These are phyloP conservation scores for Mrakia gelida DNA, from an alignment of 768 basidiomycete species.

Conservation along the genomic window DNA sequence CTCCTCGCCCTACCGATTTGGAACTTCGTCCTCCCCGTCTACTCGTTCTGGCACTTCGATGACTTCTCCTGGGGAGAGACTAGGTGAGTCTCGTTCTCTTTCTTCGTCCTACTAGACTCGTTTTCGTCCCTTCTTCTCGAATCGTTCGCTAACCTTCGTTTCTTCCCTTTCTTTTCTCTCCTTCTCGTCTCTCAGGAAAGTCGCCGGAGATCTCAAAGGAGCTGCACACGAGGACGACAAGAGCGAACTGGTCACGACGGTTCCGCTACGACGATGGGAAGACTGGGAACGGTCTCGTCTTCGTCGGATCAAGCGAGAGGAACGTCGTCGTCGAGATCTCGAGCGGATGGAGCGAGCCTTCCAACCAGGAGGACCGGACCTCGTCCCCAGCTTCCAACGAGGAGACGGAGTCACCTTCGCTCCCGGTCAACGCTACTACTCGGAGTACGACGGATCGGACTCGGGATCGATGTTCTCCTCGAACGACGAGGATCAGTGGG, in stretches of 20 bases:
- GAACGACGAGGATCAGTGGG: conserved; percentile 88
- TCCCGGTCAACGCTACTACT: conserved; percentile 37
- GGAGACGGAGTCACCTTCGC: conserved; percentile 3
- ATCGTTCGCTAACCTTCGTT: neutral
- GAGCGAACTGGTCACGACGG: conserved; percentile 51
- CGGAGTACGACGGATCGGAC: conserved; percentile 55
- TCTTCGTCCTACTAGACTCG: neutral
- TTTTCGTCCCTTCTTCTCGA: neutral
- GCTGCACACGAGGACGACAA: conserved; percentile 68
- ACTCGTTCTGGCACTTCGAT: conserved; percentile 99
- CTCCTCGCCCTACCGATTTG: conserved; percentile 86
- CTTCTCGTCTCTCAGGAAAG: conserved; percentile 59
- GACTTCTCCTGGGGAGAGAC: conserved; percentile 99
- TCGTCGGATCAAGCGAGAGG: conserved; percentile 83
- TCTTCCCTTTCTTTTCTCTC: neutral
- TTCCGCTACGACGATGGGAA: conserved; percentile 98
- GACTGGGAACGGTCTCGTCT: conserved; percentile 97
- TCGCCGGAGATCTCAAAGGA: conserved; percentile 81
- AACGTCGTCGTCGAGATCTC: conserved; percentile 47
- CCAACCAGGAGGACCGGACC: conserved; percentile 38
- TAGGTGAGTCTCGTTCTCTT: conserved; percentile 54
- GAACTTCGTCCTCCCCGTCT: conserved; percentile 73
- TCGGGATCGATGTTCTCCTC: conserved; percentile 48
- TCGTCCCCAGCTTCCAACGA: conserved; percentile 51
- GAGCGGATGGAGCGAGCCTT: conserved; percentile 63